A percentile compares a stretch with the other conserved stretches of the same genome.
These are phyloP conservation scores for Amaranthus hypochondriacus DNA, from an alignment of 148 eudicot species.

Conservation along the genomic window DNA sequence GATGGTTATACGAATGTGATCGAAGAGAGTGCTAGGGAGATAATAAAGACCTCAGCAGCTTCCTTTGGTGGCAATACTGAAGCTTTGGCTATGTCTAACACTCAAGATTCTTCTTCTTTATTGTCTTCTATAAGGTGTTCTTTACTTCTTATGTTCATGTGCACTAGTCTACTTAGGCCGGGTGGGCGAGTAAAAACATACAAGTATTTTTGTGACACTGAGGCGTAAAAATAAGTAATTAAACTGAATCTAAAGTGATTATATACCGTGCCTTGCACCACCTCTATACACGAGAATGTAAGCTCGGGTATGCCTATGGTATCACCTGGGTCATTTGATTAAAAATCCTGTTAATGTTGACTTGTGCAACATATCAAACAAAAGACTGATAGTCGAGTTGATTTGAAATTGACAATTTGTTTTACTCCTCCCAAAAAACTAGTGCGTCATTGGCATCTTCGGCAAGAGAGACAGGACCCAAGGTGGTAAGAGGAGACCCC, in stretches of 20 bases:
- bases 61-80: background rate
- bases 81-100: background rate
- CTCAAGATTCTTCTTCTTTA: background rate
- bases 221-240: too few relatives aligned
- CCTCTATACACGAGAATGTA: too few relatives aligned
- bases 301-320: too few relatives aligned
- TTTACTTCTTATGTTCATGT: background rate
- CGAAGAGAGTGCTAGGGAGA: conserved; percentile 6
- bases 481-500: conserved; percentile 92
- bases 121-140: conserved; percentile 14
- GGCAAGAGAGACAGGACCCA: conserved; percentile 88
- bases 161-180: background rate
- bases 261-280: too few relatives aligned
- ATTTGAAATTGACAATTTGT: too few relatives aligned
- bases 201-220: too few relatives aligned
- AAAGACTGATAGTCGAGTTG: too few relatives aligned
- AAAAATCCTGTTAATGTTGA: too few relatives aligned
- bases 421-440: background rate
- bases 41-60: background rate
- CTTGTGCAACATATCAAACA: too few relatives aligned
- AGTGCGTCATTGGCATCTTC: conserved; percentile 91
- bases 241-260: too few relatives aligned
- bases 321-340: too few relatives aligned
- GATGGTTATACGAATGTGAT: background rate
- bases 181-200: too few relatives aligned